Evolutionary conservation across 352 stramenopile genomes (phyloP), one percentile per base, ranked within the genome.

Genomic region (Phytophthora sojae): DNA sequence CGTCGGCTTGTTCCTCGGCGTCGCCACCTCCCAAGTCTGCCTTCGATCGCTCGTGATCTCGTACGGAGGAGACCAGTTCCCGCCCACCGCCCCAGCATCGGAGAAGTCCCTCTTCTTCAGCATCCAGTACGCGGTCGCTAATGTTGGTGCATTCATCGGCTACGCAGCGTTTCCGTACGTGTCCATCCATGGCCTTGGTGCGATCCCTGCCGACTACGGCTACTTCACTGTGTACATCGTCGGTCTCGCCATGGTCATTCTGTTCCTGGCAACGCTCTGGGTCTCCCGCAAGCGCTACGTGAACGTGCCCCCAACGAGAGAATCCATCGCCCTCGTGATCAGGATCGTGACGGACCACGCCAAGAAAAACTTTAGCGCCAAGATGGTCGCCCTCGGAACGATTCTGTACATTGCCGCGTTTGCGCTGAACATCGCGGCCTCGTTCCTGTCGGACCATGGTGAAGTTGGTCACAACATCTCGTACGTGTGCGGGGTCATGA

Each of bases 51-150:
- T 49, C 15, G 39, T 49, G 39, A 47, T 47, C 17, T 47, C 39
- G 39, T 47, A 47, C 39, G 39, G 39, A 19, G 39, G 39, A 19
- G 39, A 49, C 44, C 44, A 51, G n/a, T 51, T 51, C 26, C 29
- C 17, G 44, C 44, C 44, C 44, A 51, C 44, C n/a, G 44, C n/a
- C 8, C 44, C 44, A 4, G 17, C n/a, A 26, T 26, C 44, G n/a
- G 44, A 26, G 6, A 52, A 52, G 19, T 52, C n/a, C 14, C 19
- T 52, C 23, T 30, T 55, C 25, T 55, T 55, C 49, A 55, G 49
- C 23, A 55, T 55, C 49, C 23, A 55, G n/a, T 55, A 55, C n/a
- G 23, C 23, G 21, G 49, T 55, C 1, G 23, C 49, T 9, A 56
- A 32, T 2, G 23, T 55, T 9, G 25, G 49, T 11, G 49, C 23